Evolutionary conservation across 1,139 yeast genomes (phyloP).

Genomic region (Hemisphaericaspora subhashii): DNA sequence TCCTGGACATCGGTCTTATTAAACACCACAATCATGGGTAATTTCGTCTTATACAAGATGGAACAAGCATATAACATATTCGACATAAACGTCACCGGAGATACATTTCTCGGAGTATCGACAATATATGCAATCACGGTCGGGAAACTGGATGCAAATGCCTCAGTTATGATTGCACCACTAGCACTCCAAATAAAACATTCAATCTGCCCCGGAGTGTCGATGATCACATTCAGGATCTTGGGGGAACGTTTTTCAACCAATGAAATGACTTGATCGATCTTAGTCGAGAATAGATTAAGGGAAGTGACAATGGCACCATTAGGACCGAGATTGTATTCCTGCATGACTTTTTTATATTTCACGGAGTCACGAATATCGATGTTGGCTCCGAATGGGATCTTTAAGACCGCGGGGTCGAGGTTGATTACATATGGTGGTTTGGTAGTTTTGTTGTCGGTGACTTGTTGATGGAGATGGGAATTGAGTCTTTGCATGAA

Average conservation of each 20-base stretch:
- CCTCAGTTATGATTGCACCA: slow-evolving; percentile 94
- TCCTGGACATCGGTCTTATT: slow-evolving; percentile 90
- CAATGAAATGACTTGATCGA: slow-evolving; percentile 87
- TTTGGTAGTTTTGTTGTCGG: slow-evolving; percentile 18
- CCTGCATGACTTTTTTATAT: slow-evolving; percentile 94
- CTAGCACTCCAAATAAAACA: slow-evolving; percentile 97
- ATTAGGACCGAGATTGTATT: slow-evolving; percentile 90
- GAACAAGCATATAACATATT: slow-evolving; percentile 99
- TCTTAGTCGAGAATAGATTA: slow-evolving; percentile 89
- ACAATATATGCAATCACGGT: slow-evolving; percentile 94
- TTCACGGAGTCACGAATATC: slow-evolving; percentile 96
- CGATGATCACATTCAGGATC: slow-evolving; percentile 75
- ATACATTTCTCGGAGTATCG: slow-evolving; percentile 91
- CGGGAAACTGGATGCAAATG: slow-evolving; percentile 94
- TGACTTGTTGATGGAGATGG: slow-evolving; percentile 70
- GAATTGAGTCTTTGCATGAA: slow-evolving; percentile 94
- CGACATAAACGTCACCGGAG: slow-evolving; percentile 96
- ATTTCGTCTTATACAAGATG: slow-evolving; percentile 88
- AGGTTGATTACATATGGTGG: slow-evolving; percentile 90
- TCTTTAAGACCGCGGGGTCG: slow-evolving; percentile 93
- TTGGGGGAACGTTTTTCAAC: slow-evolving; percentile 77
- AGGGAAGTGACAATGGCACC: slow-evolving; percentile 97
- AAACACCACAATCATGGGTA: slow-evolving; percentile 96
- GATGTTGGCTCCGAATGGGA: slow-evolving; percentile 91
- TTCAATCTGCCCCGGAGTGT: slow-evolving; percentile 98